Evolutionary conservation across 2,329 filamentous ascomycete genomes (phyloP), one percentile per base, ranked within the genome.

Genomic region (Cladorrhinum sp.): DNA sequence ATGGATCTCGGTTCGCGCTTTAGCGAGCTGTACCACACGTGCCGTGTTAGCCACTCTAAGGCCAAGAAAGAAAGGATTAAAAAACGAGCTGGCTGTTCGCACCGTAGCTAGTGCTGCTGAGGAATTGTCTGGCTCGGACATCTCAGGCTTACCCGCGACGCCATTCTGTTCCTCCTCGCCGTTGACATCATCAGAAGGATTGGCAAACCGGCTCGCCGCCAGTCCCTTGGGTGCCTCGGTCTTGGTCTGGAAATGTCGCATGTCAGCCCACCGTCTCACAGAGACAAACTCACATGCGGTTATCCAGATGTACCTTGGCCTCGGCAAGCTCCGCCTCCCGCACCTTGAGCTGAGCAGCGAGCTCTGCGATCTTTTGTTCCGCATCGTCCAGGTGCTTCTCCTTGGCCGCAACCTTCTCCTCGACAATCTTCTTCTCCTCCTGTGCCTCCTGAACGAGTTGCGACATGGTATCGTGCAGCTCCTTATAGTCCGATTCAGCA

Each of bases 21-120:
- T 74, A 72, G 68, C 67, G 54, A 74, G 65, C 72, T 74, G 59
- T 49, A 58, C 27, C 23, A 51, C 24, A 25, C 57, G 53, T 45
- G 48, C 32, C 50, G 58, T 9, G 61, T 66, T 64, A 69, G 66
- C 50, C 58, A 22, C 7, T 59, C 29, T 56, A 23, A 59, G 24
- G 62, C 16, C 27, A 62, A 56, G 49, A 60, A 55, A 56, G 58
- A 63, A 64, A 64, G 63, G 54, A 52, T 52, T 58, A 62, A 69
- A 72, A 60, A 59, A 45, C 58, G 58, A 41, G 36, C 45, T 64
- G 58, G 60, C 75, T 79, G 79, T 76, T 78, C 85, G 81, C 82
- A 88, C 85, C 85, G 82, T 84, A 77, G 85, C 85, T 76, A 88
- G 79, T 75, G 85, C 85, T 72, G 80, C 78, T 72, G 85, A 87